These are phyloP conservation scores for Margaritispora aquatica DNA, from an alignment of 495 filamentous ascomycete genomes.

Conservation along the genomic window DNA sequence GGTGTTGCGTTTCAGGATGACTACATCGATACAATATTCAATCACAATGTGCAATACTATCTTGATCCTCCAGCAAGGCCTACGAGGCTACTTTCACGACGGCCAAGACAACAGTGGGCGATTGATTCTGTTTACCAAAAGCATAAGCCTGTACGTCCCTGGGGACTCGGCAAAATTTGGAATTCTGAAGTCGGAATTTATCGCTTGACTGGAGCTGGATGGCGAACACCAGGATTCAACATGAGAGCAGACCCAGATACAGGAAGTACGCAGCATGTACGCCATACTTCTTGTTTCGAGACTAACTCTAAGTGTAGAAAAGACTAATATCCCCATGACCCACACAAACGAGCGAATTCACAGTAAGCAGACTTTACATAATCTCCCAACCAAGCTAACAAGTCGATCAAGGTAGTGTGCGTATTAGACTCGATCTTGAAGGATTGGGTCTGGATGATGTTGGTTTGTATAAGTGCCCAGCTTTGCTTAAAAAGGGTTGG, in stretches of 20 bases:
- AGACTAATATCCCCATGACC: conserved; percentile 33
- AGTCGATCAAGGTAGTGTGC: conserved; percentile 32
- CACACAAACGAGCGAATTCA: conserved; percentile 63
- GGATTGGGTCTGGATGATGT: conserved; percentile 53
- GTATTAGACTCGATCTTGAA: conserved; percentile 45
- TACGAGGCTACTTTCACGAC: conserved; percentile 11
- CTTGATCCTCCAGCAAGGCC: conserved; percentile 15
- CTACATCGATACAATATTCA: conserved; percentile 43
- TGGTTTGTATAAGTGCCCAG: conserved; percentile 43
- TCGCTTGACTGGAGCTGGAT: neutral
- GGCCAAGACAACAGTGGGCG: conserved; percentile 34
- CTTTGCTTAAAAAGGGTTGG: conserved; percentile 39
- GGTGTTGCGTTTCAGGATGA: conserved; percentile 50
- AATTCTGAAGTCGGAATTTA: conserved; percentile 36
- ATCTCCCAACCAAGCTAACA: neutral
- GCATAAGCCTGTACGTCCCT: conserved; percentile 46
- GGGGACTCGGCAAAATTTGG: conserved; percentile 50
- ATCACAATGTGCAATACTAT: conserved; percentile 40
- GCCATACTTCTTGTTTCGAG: neutral
- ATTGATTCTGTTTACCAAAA: conserved; percentile 37
- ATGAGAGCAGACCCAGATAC: conserved; percentile 45
- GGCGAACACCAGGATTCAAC: conserved; percentile 53
- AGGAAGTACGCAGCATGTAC: conserved; percentile 29
- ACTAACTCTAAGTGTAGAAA: neutral
- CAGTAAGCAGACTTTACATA: conserved; percentile 20